Conservation (phyloP, 108 stramenopile genomes). For the Skeletonema costatum region DNA sequence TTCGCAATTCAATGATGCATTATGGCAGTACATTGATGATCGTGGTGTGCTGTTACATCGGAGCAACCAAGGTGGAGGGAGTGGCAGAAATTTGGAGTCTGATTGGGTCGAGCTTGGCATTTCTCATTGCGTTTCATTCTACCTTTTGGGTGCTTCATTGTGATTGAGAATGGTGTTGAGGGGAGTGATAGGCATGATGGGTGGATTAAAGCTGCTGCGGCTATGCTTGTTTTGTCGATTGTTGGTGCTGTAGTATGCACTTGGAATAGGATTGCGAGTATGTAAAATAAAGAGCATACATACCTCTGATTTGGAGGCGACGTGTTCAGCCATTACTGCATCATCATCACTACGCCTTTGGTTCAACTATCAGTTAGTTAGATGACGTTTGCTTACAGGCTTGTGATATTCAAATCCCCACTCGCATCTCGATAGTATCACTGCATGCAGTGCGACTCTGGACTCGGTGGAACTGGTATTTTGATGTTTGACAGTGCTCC, state of each 20-base stretch:
- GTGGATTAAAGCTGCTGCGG: constrained; percentile 26
- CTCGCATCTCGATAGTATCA: too few relatives aligned
- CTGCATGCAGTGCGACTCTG: too few relatives aligned
- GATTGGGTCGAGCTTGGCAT: constrained; percentile 71
- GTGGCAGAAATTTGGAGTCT: constrained; percentile 80
- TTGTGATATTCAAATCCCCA: too few relatives aligned
- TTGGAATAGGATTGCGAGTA: constrained; percentile 32
- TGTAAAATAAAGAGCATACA: not conserved
- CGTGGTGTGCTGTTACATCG: constrained; percentile 50
- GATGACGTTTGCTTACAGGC: too few relatives aligned
- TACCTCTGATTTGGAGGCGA: too few relatives aligned
- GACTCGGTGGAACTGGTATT: too few relatives aligned
- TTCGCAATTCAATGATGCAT: constrained; percentile 47
- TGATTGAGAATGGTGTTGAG: constrained; percentile 36
- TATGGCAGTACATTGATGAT: constrained; percentile 61
- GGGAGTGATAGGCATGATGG: constrained; percentile 9
- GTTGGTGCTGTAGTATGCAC: constrained; percentile 42
- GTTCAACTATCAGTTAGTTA: too few relatives aligned
- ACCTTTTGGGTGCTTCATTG: constrained; percentile 52
- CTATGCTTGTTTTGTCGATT: constrained; percentile 38
- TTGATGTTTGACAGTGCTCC: too few relatives aligned
- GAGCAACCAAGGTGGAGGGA: constrained; percentile 66
- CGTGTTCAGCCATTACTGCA: too few relatives aligned
- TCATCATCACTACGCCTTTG: too few relatives aligned
- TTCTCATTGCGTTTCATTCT: constrained; percentile 78